Evolutionary conservation across 1,284 basidiomycete species (phyloP).

Genomic region (Apiotrichum gracile): DNA sequence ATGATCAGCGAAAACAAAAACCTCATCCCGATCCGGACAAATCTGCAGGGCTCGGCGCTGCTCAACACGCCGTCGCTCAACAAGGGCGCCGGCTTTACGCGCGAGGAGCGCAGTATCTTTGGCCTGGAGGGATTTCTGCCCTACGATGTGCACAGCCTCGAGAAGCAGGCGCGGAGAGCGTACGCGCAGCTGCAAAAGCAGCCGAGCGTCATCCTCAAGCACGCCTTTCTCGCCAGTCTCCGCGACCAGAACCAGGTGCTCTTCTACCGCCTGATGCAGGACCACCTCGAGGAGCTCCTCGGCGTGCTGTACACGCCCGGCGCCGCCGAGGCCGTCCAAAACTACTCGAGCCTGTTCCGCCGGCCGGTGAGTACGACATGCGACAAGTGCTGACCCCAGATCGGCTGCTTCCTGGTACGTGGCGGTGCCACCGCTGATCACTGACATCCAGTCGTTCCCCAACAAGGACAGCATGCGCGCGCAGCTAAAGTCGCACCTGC

Average conservation of each 20-base stretch:
- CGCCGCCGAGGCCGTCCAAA: slow-evolving; percentile 53
- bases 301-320: slow-evolving; percentile 56
- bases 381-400: slow-evolving; percentile 40
- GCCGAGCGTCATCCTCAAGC: slow-evolving; percentile 37
- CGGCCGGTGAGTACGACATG: slow-evolving; percentile 56
- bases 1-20: slow-evolving; percentile 22
- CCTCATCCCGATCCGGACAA: slow-evolving; percentile 28
- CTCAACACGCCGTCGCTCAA: slow-evolving; percentile 26
- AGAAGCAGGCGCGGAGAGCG: slow-evolving; percentile 63
- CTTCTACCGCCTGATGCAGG: slow-evolving; percentile 63
- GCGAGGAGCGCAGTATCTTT: slow-evolving; percentile 61
- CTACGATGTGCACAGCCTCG: slow-evolving; percentile 64
- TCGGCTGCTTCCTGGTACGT: slow-evolving; percentile 19
- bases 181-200: slow-evolving; percentile 57
- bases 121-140: slow-evolving; percentile 73
- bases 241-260: slow-evolving; percentile 60
- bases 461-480: slow-evolving; percentile 61
- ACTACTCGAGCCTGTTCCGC: slow-evolving; percentile 75
- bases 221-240: slow-evolving; percentile 51
- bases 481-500: slow-evolving; percentile 45
- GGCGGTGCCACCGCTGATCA: background rate
- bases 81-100: slow-evolving; percentile 64
- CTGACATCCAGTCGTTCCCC: slow-evolving; percentile 49
- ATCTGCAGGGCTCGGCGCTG: slow-evolving; percentile 29
- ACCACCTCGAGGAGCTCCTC: slow-evolving; percentile 62